Evolutionary conservation across 805 yeast genomes (phyloP).

Genomic region (Scheffersomyces amazonensis): DNA sequence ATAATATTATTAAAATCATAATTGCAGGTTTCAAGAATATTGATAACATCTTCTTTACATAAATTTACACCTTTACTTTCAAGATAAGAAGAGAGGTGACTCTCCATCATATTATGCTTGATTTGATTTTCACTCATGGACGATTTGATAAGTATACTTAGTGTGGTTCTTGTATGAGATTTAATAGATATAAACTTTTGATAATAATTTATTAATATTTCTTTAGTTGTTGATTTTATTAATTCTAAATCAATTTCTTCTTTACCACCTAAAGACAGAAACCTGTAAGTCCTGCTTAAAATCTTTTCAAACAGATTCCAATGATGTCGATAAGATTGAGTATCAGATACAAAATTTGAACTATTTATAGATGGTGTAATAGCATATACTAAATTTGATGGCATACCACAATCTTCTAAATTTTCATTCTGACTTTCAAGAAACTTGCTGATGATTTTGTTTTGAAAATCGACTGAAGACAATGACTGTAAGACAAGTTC

Average conservation of each 20-base stretch:
- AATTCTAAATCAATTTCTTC: conserved; percentile 30
- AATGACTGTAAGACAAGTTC: conserved; percentile 26
- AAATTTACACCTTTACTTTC: not conserved
- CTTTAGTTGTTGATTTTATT: conserved; percentile 27
- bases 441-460: conserved; percentile 34
- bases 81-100: not conserved
- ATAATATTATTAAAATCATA: not conserved
- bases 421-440: conserved; percentile 14
- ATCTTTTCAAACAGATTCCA: conserved; percentile 50
- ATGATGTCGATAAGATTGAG: conserved; percentile 31
- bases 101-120: not conserved
- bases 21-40: not conserved
- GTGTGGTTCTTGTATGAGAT: conserved; percentile 10
- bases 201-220: conserved; percentile 10
- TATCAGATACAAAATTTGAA: conserved; percentile 15
- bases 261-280: conserved; percentile 26
- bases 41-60: not conserved
- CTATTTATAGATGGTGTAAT: conserved; percentile 26
- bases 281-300: conserved; percentile 38
- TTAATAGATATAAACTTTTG: conserved; percentile 10
- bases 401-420: not conserved
- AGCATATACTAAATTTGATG: conserved; percentile 18
- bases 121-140: not conserved
- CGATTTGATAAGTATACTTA: conserved; percentile 7
- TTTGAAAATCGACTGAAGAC: conserved; percentile 33